Percentiles rank a stretch among this genome's conserved stretches.
Conservation (phyloP, 1,139 yeast genomes). For the Lizanozyma gosingica region DNA sequence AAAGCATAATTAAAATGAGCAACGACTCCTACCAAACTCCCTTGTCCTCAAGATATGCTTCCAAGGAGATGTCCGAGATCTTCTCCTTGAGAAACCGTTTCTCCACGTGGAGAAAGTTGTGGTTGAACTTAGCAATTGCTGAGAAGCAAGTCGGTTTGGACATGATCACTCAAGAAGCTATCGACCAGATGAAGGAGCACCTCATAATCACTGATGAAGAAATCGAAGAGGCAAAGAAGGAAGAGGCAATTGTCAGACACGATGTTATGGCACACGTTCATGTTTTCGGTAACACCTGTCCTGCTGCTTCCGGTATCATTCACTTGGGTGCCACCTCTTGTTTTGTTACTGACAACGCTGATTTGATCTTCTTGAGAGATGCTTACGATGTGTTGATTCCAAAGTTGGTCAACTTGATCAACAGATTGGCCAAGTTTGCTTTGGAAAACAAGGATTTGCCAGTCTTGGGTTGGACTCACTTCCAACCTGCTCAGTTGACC, state of each 20-base stretch:
- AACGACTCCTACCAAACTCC: constrained; percentile 83
- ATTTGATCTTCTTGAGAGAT: constrained; percentile 88
- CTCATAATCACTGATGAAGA: constrained; percentile 86
- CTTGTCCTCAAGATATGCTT: constrained; percentile 91
- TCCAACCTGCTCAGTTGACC: constrained; percentile 98
- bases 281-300: constrained; percentile 85
- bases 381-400: constrained; percentile 92
- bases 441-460: constrained; percentile 90
- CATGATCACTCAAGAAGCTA: constrained; percentile 83
- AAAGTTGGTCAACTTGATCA: constrained; percentile 89
- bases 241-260: constrained; percentile 97
- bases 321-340: constrained; percentile 99
- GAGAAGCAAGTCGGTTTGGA: constrained; percentile 84
- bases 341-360: constrained; percentile 97
- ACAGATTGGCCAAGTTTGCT: constrained; percentile 83
- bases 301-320: constrained; percentile 95
- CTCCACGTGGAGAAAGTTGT: constrained; percentile 96
- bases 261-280: constrained; percentile 99
- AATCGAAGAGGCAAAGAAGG: constrained; percentile 77
- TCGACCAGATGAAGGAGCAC: constrained; percentile 73
- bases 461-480: constrained; percentile 98
- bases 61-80: constrained; percentile 90
- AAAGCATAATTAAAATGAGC: too few relatives aligned
- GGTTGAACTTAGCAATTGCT: constrained; percentile 94
- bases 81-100: constrained; percentile 91